These are phyloP conservation scores for Pholiota adiposa DNA, from an alignment of 1,284 basidiomycete species.

Conservation along the genomic window DNA sequence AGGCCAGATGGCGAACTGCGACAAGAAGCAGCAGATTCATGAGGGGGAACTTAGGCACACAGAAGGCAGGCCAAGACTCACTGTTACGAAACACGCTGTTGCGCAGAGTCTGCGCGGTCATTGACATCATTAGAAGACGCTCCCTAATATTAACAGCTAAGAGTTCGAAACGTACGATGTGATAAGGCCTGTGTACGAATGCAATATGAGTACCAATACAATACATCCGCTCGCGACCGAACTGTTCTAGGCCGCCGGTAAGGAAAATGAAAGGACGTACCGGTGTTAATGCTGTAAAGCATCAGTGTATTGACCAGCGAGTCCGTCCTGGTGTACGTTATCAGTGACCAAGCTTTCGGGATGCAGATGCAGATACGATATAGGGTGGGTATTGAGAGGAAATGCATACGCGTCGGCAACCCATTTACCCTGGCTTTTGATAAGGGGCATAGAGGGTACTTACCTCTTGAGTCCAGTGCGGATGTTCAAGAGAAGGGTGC, in stretches of 20 bases:
- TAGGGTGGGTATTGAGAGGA: too few relatives aligned
- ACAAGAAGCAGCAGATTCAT: not conserved
- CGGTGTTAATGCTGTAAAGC: constrained; percentile 43
- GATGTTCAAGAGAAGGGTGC: constrained; percentile 34
- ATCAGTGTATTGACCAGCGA: constrained; percentile 39
- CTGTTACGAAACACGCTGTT: constrained; percentile 37
- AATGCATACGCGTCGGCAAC: too few relatives aligned
- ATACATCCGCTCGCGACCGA: too few relatives aligned
- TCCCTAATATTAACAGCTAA: not conserved
- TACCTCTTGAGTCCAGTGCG: constrained; percentile 41
- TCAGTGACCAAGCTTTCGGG: too few relatives aligned
- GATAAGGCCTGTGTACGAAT: constrained; percentile 20
- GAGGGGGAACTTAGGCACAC: not conserved
- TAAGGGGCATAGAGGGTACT: too few relatives aligned
- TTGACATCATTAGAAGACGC: too few relatives aligned
- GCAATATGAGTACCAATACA: too few relatives aligned
- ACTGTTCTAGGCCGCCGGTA: too few relatives aligned
- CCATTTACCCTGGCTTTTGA: too few relatives aligned
- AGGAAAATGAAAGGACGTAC: constrained; percentile 21
- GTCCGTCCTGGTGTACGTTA: constrained; percentile 33
- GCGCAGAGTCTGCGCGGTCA: constrained; percentile 30
- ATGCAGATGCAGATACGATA: too few relatives aligned
- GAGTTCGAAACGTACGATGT: constrained; percentile 23
- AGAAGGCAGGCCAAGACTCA: constrained; percentile 17
- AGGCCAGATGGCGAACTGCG: constrained; percentile 41